Conservation (phyloP, 352 stramenopile species). For the Globisporangium barbulae region DNA sequence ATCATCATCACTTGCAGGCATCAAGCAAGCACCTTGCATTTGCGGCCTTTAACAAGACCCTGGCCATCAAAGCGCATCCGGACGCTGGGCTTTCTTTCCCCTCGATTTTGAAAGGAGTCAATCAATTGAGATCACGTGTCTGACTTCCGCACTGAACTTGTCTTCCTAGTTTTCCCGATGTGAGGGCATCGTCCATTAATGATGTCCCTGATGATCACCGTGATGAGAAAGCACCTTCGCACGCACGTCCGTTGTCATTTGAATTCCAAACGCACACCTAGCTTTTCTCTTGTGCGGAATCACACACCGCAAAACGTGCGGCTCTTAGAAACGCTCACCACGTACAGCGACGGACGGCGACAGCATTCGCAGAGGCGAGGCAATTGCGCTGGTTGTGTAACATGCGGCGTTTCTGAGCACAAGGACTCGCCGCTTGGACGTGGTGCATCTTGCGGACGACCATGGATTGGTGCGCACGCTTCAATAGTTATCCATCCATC, state of each 20-base stretch:
- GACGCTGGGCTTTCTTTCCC: neutral
- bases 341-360: neutral
- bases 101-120: neutral
- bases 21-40: neutral
- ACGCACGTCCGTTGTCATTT: too few species aligned
- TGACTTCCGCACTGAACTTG: neutral
- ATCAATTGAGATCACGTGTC: neutral
- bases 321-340: neutral
- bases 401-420: neutral
- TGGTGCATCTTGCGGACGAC: neutral
- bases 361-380: neutral
- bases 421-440: neutral
- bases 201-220: neutral
- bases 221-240: too few species aligned
- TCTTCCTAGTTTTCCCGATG: neutral
- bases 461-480: neutral
- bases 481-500: neutral
- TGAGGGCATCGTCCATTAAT: neutral
- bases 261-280: neutral
- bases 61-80: neutral
- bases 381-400: neutral
- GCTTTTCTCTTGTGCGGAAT: neutral
- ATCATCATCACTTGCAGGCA: neutral
- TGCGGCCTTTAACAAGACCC: neutral
- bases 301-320: neutral